These are phyloP conservation scores for Tephrocybe sp. DNA, from an alignment of 768 basidiomycete genomes.

Conservation along the genomic window DNA sequence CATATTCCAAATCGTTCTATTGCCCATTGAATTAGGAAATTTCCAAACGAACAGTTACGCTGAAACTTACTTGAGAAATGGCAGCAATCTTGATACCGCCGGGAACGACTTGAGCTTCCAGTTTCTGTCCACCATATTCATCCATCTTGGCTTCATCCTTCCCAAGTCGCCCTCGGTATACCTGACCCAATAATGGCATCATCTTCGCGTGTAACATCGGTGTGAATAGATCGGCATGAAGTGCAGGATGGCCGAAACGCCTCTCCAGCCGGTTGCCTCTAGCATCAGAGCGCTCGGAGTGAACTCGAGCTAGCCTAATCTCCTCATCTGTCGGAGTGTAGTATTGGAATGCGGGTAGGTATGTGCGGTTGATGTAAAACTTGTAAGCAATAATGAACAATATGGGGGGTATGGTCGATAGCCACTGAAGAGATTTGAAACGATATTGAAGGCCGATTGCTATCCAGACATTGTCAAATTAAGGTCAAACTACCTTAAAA, in stretches of 20 bases:
- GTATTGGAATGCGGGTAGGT: conserved; percentile 69
- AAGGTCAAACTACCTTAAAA: conserved; percentile 1
- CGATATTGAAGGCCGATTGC: conserved; percentile 83
- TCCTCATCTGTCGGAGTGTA: conserved; percentile 84
- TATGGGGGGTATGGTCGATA: conserved; percentile 83
- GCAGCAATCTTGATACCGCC: conserved; percentile 83
- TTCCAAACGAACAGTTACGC: not conserved
- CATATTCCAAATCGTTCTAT: conserved; percentile 75
- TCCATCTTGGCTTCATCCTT: conserved; percentile 61
- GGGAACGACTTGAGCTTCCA: conserved; percentile 71
- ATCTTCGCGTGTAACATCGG: conserved; percentile 86
- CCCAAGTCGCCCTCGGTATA: conserved; percentile 72
- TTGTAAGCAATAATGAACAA: conserved; percentile 82
- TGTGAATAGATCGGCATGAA: conserved; percentile 83
- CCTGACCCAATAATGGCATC: conserved; percentile 73
- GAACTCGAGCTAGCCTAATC: conserved; percentile 66
- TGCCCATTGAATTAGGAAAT: conserved; percentile 1
- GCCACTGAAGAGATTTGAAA: conserved; percentile 74
- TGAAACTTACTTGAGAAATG: conserved; percentile 59
- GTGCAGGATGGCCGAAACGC: conserved; percentile 93
- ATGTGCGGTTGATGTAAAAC: conserved; percentile 69
- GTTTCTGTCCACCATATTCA: conserved; percentile 76
- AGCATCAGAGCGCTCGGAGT: conserved; percentile 75
- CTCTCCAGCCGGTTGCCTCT: conserved; percentile 75
- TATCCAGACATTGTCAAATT: conserved; percentile 25